Conservation (phyloP, 441 rosid species). For the Populus hybrid region DNA sequence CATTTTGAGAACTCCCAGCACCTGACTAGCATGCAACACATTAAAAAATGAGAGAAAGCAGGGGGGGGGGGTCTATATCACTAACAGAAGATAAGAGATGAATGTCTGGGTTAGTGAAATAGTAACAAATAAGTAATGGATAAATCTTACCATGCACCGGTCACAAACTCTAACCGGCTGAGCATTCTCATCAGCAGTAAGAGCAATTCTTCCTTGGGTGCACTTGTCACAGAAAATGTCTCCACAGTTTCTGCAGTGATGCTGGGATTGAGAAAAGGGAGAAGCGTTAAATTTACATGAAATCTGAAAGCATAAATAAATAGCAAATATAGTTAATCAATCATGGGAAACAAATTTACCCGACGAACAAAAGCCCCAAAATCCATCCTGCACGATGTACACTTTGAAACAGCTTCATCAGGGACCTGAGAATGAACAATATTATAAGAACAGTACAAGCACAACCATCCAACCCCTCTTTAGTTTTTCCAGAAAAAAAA, state of each 20-base stretch:
- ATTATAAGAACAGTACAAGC: background rate
- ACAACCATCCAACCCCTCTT: background rate
- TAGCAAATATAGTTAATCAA: constrained; percentile 1
- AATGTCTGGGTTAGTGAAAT: background rate
- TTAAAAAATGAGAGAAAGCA: too few relatives aligned
- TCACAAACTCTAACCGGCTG: constrained; percentile 96
- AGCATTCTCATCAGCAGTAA: constrained; percentile 91
- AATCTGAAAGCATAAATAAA: constrained; percentile 4
- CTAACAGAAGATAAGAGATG: background rate
- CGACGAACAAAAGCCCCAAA: constrained; percentile 81
- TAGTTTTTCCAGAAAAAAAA: background rate
- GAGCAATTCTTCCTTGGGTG: constrained; percentile 88
- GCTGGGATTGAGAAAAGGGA: constrained; percentile 43
- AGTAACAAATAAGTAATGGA: background rate
- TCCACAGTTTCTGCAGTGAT: constrained; percentile 98
- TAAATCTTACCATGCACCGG: constrained; percentile 68
- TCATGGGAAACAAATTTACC: constrained; percentile 34
- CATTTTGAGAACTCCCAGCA: background rate
- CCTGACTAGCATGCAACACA: background rate
- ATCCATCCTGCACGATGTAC: constrained; percentile 76
- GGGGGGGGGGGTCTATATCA: background rate
- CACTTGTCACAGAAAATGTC: constrained; percentile 99
- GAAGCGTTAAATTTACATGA: constrained; percentile 10
- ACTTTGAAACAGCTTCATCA: constrained; percentile 88
- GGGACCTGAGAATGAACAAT: constrained; percentile 56